Evolutionary conservation across 2,329 filamentous ascomycete species (phyloP).

Genomic region (Pezicula rhizophila): DNA sequence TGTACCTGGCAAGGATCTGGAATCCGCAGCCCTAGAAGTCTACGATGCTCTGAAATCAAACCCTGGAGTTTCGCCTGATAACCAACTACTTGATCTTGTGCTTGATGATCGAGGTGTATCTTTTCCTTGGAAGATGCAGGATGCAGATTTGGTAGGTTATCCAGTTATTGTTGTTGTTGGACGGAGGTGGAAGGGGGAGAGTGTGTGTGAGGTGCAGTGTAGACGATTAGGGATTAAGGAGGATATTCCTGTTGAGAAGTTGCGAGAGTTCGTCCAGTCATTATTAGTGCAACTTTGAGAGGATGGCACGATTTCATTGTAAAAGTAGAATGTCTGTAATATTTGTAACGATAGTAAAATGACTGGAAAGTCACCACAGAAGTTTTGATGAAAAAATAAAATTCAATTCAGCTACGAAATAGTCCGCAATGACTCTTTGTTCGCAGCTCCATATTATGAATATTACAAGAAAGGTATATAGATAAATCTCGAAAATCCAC

Average conservation of each 20-base stretch:
- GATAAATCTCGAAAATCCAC: too few species aligned
- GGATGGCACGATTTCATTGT: too few species aligned
- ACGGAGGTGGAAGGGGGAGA: slow-evolving; percentile 49
- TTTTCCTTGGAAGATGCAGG: slow-evolving; percentile 79
- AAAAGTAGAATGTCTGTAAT: too few species aligned
- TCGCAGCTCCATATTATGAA: too few species aligned
- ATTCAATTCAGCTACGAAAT: too few species aligned
- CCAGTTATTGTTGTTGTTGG: slow-evolving; percentile 78
- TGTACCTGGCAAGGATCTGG: slow-evolving; percentile 43
- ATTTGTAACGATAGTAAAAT: too few species aligned
- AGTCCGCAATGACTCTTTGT: too few species aligned
- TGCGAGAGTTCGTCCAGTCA: slow-evolving; percentile 3
- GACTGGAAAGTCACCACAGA: too few species aligned
- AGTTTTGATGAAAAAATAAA: too few species aligned
- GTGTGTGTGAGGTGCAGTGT: slow-evolving; percentile 27
- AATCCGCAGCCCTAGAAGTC: slow-evolving; percentile 47
- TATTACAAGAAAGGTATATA: too few species aligned
- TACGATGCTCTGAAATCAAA: slow-evolving; percentile 51
- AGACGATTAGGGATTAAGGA: slow-evolving; percentile 18
- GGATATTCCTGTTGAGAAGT: slow-evolving; percentile 15
- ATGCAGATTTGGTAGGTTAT: slow-evolving; percentile 86
- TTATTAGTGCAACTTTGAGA: not conserved
- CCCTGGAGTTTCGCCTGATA: slow-evolving; percentile 1
- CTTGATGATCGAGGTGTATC: slow-evolving; percentile 67
- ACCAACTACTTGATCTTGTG: slow-evolving; percentile 50